Conservation (phyloP, 768 basidiomycete genomes). For the Macrolepiota fuliginosa region DNA sequence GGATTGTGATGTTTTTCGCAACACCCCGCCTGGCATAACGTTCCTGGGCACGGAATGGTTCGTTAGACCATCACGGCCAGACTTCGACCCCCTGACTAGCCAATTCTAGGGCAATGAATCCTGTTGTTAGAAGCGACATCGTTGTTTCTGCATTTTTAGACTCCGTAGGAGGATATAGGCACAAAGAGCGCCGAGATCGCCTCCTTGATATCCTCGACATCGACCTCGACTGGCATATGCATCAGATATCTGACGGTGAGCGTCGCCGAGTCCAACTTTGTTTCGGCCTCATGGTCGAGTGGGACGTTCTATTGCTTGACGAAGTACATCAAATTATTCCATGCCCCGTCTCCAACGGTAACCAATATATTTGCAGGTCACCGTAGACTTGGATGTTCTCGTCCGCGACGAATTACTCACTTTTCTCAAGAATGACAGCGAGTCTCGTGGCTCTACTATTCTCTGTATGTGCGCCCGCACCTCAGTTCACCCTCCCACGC, state of each 20-base stretch:
- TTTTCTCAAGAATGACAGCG: constrained; percentile 84
- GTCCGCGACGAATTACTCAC: constrained; percentile 88
- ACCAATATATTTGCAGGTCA: constrained; percentile 55
- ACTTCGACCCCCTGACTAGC: not conserved
- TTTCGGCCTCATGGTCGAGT: constrained; percentile 93
- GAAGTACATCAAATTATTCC: constrained; percentile 53
- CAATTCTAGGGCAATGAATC: constrained; percentile 85
- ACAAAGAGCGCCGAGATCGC: constrained; percentile 83
- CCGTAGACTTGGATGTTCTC: constrained; percentile 94
- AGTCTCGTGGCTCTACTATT: constrained; percentile 79
- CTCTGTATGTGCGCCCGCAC: constrained; percentile 73
- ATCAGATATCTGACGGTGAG: constrained; percentile 94
- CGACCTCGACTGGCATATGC: constrained; percentile 96
- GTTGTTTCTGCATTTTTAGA: constrained; percentile 93
- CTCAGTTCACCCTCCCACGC: constrained; percentile 1
- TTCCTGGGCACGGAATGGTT: constrained; percentile 95
- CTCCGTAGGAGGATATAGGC: constrained; percentile 92
- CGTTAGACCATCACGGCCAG: constrained; percentile 19
- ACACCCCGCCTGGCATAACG: constrained; percentile 78
- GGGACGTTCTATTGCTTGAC: constrained; percentile 91
- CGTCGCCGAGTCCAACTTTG: constrained; percentile 89
- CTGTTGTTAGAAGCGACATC: constrained; percentile 92
- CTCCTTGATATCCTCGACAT: constrained; percentile 92
- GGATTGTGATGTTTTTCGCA: constrained; percentile 85
- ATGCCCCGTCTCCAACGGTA: not conserved